Base-by-base conservation (phyloP, 371 early-diverging fungal species). In the Mortierella sp. region DNA sequence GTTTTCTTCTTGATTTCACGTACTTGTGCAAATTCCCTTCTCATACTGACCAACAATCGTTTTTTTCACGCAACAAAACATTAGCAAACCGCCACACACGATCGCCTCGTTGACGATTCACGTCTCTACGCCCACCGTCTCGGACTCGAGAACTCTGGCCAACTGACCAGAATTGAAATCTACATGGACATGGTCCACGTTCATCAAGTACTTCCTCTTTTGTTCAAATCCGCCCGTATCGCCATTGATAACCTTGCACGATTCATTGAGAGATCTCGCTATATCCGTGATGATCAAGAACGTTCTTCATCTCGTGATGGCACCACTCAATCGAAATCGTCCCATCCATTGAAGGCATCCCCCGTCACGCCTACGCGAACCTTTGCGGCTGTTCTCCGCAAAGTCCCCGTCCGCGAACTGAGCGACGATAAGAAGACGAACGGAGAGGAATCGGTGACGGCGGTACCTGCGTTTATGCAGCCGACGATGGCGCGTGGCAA, bases 131-230 rank as follows among this genome's bases (percentile, higher is more conserved):
- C 78, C 28, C 85, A 85, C 70, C 85, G 82, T 9, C 48, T 79
- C 34, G 82, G 82, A 10, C 71, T 72, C 9, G 80, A 79, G 52
- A 85, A 85, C 65, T 76, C 78, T 0, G 77, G 75, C 0, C 55
- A 34, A 9, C 19, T 79, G 26, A 58, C 65, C 4, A 74, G 82
- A 13, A 79, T 85, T 13, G 85, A 85, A 54, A 50, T 63, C 74
- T 85, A 85, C 71, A 52, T 74, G 60, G 75, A 81, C 45, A 85
- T 85, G 85, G 75, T 79, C 38, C 85, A 85, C 52, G 85, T 85
- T 3, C 85, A 85, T 47, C 84, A 84, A 2, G 34, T 78, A 45
- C 28, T 80, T 8, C n/a, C 58, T 19, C 2, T 76, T 10, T 70
- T 84, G 63, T 72, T 76, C 31, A 16, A 68, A 21, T 65, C 65